Percentiles rank a stretch among this genome's conserved stretches.
phyloP scores from a whole-genome alignment of 768 basidiomycete genomes.

The Coprinellus micaceus region DNA sequence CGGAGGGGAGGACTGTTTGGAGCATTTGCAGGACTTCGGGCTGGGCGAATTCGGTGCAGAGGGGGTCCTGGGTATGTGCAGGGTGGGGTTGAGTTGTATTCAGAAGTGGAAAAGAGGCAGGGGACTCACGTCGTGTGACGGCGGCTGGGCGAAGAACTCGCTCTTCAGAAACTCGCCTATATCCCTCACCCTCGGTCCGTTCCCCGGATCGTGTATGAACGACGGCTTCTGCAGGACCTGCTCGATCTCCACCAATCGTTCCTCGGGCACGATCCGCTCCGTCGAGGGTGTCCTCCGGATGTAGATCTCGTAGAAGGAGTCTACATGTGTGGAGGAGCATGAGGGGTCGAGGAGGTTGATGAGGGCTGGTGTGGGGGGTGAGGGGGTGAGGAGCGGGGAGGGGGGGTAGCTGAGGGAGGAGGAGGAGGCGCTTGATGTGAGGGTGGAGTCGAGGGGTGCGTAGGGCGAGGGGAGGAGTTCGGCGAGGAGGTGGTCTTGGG shows the following conservation, averaged over 20 bases:
- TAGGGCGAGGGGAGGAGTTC: not conserved
- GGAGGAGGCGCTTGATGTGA: not conserved
- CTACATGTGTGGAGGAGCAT: not conserved
- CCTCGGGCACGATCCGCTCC: slow-evolving; percentile 7
- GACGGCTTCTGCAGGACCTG: slow-evolving; percentile 37
- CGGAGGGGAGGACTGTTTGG: slow-evolving; percentile 62
- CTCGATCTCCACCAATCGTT: slow-evolving; percentile 11
- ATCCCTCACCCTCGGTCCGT: slow-evolving; percentile 72
- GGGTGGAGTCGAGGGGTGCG: not conserved
- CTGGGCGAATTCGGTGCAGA: slow-evolving; percentile 77
- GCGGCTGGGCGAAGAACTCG: slow-evolving; percentile 63
- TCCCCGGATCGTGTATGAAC: slow-evolving; percentile 74
- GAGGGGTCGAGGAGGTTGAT: not conserved
- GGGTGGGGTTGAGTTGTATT: too few relatives aligned
- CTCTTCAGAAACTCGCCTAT: slow-evolving; percentile 60
- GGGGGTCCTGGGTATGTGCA: slow-evolving; percentile 45
- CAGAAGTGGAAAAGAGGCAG: too few relatives aligned
- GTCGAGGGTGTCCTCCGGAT: slow-evolving; percentile 1
- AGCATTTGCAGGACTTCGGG: slow-evolving; percentile 75
- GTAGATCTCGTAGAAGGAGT: not conserved
- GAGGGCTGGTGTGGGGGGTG: not conserved
- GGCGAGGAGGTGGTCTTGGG: not conserved
- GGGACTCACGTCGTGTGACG: slow-evolving; percentile 49
- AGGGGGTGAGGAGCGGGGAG: not conserved
- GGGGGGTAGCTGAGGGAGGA: slow-evolving; percentile 1